Evolutionary conservation across 805 yeast genomes (phyloP).

Genomic region (Yarrowia sp.): DNA sequence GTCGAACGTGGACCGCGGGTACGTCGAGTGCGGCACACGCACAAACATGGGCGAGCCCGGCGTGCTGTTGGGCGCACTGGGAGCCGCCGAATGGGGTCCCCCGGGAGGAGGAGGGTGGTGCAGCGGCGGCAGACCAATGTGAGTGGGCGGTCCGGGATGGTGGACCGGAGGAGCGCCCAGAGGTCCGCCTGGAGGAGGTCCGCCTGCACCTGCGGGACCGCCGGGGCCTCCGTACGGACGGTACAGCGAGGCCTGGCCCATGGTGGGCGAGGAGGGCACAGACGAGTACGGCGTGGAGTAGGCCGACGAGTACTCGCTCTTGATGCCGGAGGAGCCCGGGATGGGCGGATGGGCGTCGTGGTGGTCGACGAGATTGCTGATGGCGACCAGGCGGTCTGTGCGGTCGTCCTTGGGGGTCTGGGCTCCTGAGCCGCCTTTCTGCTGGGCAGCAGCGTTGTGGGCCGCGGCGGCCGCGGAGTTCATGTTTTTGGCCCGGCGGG

Average conservation of each 20-base stretch:
- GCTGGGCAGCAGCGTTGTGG: conserved; percentile 39
- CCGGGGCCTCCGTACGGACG: conserved; percentile 21
- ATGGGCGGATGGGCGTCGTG: conserved; percentile 40
- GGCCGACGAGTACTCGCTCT: conserved; percentile 44
- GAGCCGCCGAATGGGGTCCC: conserved; percentile 50
- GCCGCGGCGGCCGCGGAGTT: conserved; percentile 41
- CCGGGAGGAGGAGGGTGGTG: conserved; percentile 37
- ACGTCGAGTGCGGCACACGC: conserved; percentile 44
- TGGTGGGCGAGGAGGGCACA: conserved; percentile 44
- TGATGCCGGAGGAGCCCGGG: conserved; percentile 41
- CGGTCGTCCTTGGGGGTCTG: conserved; percentile 30
- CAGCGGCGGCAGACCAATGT: conserved; percentile 42
- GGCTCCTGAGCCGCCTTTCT: not conserved
- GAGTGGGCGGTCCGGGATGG: conserved; percentile 41
- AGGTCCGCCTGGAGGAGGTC: conserved; percentile 1
- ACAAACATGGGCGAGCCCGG: conserved; percentile 45
- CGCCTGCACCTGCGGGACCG: not conserved
- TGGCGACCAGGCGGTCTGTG: conserved; percentile 20
- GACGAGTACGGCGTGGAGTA: conserved; percentile 44
- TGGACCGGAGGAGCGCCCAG: conserved; percentile 28
- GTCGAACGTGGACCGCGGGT: conserved; percentile 47
- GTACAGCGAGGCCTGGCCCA: conserved; percentile 40
- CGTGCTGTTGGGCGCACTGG: conserved; percentile 56
- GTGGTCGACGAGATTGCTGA: conserved; percentile 38
- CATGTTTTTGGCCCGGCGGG: conserved; percentile 46